phyloP scores from a whole-genome alignment of 2,329 filamentous ascomycete genomes.

The Trichophyton mentagrophytes region DNA sequence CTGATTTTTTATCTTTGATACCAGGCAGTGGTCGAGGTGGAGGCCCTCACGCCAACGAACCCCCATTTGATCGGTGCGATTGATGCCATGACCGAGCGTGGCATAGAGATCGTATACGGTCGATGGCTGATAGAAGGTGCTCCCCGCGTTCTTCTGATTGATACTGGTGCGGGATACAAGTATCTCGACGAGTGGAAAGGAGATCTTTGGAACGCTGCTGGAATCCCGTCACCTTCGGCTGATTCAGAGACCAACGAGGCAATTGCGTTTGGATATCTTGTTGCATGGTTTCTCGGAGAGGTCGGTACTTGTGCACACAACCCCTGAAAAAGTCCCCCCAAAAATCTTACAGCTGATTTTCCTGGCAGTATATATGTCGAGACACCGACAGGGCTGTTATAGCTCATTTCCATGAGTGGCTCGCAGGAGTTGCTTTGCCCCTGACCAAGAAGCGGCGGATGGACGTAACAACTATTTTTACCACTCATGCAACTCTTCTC shows the following conservation, averaged over 20 bases:
- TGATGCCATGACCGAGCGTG: conserved; percentile 81
- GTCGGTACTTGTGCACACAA: conserved; percentile 38
- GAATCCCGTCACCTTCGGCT: conserved; percentile 81
- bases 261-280: conserved; percentile 92
- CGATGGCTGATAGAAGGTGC: conserved; percentile 97
- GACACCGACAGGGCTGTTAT: conserved; percentile 87
- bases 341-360: not conserved
- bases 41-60: conserved; percentile 74
- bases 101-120: conserved; percentile 78
- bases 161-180: conserved; percentile 83
- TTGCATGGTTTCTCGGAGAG: conserved; percentile 97
- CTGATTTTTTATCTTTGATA: conserved; percentile 6
- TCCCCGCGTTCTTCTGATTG: conserved; percentile 82
- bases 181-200: conserved; percentile 95
- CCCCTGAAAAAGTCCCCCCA: not conserved
- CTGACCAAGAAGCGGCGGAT: conserved; percentile 88
- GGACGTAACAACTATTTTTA: conserved; percentile 96
- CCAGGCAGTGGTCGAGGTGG: conserved; percentile 95
- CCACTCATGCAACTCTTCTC: conserved; percentile 88
- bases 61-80: conserved; percentile 72
- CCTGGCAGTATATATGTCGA: conserved; percentile 69
- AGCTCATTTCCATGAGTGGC: conserved; percentile 98
- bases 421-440: conserved; percentile 84
- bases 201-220: conserved; percentile 83
- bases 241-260: conserved; percentile 96